Evolutionary conservation across 345 rosid species (phyloP), one percentile per base, ranked within the genome.

Genomic region (Eutrema yunnanense): DNA sequence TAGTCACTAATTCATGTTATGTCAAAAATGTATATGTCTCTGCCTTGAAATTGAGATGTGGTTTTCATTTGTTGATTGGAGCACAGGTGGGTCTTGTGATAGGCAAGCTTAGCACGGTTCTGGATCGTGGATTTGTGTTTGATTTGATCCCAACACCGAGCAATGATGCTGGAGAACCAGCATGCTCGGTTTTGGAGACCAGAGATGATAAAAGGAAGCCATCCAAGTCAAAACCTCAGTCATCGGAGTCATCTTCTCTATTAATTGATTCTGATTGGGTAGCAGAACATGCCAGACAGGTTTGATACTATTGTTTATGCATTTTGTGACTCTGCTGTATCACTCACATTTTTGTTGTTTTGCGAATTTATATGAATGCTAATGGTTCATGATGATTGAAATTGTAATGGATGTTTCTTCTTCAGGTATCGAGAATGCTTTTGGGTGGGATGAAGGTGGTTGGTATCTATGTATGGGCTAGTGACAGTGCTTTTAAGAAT

Each of bases 221-320:
- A 0, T 65, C 84, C 2, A 91, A 87, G 82, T 82, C 94, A 5
- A 93, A 90, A 71, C 67, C 92, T 61, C 91, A 81, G 81, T 47
- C 80, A 0, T 65, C 86, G 0, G 97, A 90, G 82, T 79, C 86
- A 13, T 77, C 90, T 60, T 81, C 92, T 37, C 14, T 94, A 74
- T 42, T 50, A 11, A 78, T 94, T 12, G 98, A 91, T 77, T 78
- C 63, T 12, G 97, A 89, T 32, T 94, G 98, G 98, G 86, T 91
- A 3, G 90, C 96, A 0, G 97, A 94, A 78, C 98, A 94, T 58
- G 95, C 97, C 32, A 87, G 92, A 26, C 96, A 94, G 89, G 98
- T 94, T 47, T 16, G 8, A 11, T 71, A 71, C 55, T 22, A 6
- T n/a, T 61, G 37, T 49, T 33, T 42, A 16, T 58, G 69, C 42